Evolutionary conservation across 1,139 yeast species (phyloP).

Genomic region (Zygosaccharomyces pseudobailii): DNA sequence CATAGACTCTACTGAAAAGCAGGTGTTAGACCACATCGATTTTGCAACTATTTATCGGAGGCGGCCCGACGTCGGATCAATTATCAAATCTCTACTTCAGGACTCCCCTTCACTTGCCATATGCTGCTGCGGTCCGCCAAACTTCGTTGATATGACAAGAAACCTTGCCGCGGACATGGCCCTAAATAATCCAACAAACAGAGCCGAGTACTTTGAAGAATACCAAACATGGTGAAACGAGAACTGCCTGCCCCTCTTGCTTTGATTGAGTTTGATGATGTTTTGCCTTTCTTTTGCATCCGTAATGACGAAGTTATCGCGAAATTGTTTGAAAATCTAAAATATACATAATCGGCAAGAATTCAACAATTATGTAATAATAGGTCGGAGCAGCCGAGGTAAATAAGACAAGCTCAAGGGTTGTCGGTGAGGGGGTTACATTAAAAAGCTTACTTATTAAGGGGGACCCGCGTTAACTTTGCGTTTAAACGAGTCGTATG

Average conservation of each 20-base stretch:
- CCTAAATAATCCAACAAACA: constrained; percentile 10
- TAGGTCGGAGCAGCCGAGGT: background rate
- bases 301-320: background rate
- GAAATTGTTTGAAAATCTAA: background rate
- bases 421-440: background rate
- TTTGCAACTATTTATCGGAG: constrained; percentile 38
- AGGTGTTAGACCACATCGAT: background rate
- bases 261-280: background rate
- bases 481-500: background rate
- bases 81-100: constrained; percentile 38
- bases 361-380: background rate
- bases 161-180: constrained; percentile 33
- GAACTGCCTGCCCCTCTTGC: background rate
- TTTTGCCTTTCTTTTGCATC: background rate
- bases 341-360: background rate
- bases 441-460: background rate
- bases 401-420: background rate
- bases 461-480: background rate
- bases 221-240: constrained; percentile 25
- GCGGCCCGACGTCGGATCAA: constrained; percentile 42
- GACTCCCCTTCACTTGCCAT: constrained; percentile 41
- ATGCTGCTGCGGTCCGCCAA: constrained; percentile 50
- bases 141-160: constrained; percentile 50
- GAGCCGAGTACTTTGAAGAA: constrained; percentile 26
- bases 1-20: constrained; percentile 12